Percentiles rank a stretch among this genome's conserved stretches.
Evolutionary conservation across 352 stramenopile genomes (phyloP).

Genomic region (Phytophthora hybrid): DNA sequence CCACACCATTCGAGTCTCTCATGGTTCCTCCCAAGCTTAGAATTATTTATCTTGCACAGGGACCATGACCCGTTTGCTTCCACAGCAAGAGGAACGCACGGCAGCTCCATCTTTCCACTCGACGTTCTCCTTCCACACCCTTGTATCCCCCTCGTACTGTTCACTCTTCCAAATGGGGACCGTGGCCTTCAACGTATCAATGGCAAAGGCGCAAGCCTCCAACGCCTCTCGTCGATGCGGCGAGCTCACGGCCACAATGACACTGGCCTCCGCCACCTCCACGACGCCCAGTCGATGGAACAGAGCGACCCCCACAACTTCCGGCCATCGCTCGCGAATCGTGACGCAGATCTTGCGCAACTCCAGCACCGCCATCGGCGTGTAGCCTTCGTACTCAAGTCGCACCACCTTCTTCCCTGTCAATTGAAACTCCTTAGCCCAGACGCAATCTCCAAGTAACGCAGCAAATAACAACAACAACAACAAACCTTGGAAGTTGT

Average conservation of each 20-base stretch:
- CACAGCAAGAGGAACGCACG: constrained; percentile 51
- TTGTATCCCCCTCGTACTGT: constrained; percentile 92
- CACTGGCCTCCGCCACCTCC: constrained; percentile 92
- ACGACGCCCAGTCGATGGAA: constrained; percentile 96
- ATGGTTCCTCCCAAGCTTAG: neutral
- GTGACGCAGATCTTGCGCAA: constrained; percentile 91
- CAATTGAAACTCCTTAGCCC: neutral
- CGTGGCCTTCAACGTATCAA: constrained; percentile 97
- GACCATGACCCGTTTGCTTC: constrained; percentile 62
- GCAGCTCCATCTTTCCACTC: constrained; percentile 78
- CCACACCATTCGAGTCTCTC: neutral
- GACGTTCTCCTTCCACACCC: constrained; percentile 95
- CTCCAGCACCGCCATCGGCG: constrained; percentile 95
- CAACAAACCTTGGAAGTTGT: constrained; percentile 92
- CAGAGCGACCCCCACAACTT: constrained; percentile 87
- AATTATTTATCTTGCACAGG: constrained; percentile 34
- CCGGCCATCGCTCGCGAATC: constrained; percentile 68
- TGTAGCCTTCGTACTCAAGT: constrained; percentile 97
- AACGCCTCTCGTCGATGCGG: constrained; percentile 95
- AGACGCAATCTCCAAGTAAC: too few species aligned
- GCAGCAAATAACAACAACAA: neutral
- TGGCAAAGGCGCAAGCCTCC: constrained; percentile 93
- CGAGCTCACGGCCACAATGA: constrained; percentile 95
- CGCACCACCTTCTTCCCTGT: constrained; percentile 92
- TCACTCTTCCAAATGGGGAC: constrained; percentile 99